Percentiles rank a stretch among this genome's conserved stretches.
phyloP scores from a whole-genome alignment of 148 eudicot genomes.

The Chenopodium formosanum region DNA sequence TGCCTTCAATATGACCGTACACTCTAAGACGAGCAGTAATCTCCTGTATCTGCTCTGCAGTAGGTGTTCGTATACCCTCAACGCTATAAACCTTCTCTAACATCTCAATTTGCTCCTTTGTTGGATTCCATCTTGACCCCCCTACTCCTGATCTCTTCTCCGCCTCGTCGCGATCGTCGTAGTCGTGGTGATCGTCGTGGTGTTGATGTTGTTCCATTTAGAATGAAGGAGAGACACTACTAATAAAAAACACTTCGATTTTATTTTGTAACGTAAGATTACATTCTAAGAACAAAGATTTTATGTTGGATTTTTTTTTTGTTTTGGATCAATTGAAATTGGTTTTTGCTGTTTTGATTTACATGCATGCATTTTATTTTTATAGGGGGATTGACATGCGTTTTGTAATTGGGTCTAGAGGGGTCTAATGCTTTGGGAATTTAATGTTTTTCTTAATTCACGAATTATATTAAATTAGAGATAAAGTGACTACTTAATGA shows the following conservation, averaged over 20 bases:
- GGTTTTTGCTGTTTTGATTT: not conserved
- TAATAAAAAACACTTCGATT: no score
- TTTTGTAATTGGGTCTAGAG: no score
- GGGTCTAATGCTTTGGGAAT: not conserved
- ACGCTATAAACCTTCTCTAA: slow-evolving; percentile 57
- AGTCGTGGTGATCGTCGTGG: not conserved
- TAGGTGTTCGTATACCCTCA: slow-evolving; percentile 76
- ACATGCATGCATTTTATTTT: not conserved
- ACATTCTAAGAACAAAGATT: no score
- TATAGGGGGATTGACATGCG: not conserved
- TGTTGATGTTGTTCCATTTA: not conserved
- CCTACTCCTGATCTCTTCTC: slow-evolving; percentile 36
- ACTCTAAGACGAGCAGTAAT: slow-evolving; percentile 53
- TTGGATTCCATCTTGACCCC: slow-evolving; percentile 75
- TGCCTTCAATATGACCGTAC: slow-evolving; percentile 83
- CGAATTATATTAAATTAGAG: not conserved
- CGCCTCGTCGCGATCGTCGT: not conserved
- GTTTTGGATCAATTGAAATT: no score
- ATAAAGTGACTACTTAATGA: not conserved
- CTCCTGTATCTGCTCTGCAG: slow-evolving; percentile 77
- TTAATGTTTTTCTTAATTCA: not conserved
- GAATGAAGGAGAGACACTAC: no score
- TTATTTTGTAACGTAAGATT: no score
- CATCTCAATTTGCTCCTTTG: slow-evolving; percentile 75
- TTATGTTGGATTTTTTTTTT: no score